These are phyloP conservation scores for Dionaea muscipula DNA, from an alignment of 179 eudicot genomes.

Conservation along the genomic window DNA sequence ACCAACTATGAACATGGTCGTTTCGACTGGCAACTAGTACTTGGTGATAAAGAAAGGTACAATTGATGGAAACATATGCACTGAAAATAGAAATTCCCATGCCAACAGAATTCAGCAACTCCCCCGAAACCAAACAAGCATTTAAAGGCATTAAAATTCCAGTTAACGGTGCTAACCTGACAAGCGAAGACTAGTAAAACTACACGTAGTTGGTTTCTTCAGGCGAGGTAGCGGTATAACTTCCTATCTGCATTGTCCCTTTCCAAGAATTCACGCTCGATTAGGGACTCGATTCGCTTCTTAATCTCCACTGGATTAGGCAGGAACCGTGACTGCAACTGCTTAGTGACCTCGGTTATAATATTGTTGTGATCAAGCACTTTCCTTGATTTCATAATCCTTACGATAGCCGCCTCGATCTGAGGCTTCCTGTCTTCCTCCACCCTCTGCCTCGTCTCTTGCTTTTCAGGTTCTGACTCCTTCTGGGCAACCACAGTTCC, in stretches of 20 bases:
- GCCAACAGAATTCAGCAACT: not conserved
- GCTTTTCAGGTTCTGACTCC: slow-evolving; percentile 70
- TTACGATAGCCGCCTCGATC: slow-evolving; percentile 73
- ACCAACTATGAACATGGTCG: too few species aligned
- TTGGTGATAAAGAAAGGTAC: too few species aligned
- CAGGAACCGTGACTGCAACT: slow-evolving; percentile 56
- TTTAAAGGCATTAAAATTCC: not conserved
- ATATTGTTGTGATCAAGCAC: slow-evolving; percentile 67
- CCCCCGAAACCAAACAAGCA: not conserved
- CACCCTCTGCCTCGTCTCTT: slow-evolving; percentile 63
- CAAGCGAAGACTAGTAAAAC: slow-evolving; percentile 11
- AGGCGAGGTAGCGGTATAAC: slow-evolving; percentile 54
- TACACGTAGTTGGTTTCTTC: slow-evolving; percentile 11
- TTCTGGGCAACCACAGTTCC: slow-evolving; percentile 79
- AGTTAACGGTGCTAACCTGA: slow-evolving; percentile 4
- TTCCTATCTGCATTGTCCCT: slow-evolving; percentile 49
- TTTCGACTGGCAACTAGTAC: too few species aligned
- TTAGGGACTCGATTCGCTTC: slow-evolving; percentile 69
- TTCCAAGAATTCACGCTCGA: slow-evolving; percentile 72
- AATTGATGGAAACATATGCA: too few species aligned
- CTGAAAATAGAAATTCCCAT: too few species aligned
- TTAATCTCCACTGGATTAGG: slow-evolving; percentile 69
- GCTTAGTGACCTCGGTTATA: slow-evolving; percentile 67
- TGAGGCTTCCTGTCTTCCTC: slow-evolving; percentile 75
- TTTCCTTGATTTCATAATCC: slow-evolving; percentile 69